A percentile compares a stretch with the other conserved stretches of the same genome.
Conservation (phyloP, 2,329 filamentous ascomycete genomes). For the Calonectria pteridis region DNA sequence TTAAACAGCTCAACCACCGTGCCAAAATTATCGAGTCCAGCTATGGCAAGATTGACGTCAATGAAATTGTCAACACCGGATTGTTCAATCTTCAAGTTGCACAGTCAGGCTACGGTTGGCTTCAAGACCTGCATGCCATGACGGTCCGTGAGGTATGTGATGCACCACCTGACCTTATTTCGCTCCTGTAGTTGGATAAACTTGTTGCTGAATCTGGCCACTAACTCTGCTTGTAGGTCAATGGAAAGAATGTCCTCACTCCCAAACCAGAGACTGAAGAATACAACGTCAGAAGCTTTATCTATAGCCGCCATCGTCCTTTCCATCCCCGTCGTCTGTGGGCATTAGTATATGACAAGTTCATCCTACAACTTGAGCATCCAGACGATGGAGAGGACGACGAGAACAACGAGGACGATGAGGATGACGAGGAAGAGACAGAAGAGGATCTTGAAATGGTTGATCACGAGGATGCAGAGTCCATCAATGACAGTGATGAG, state of each 20-base stretch:
- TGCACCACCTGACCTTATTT: neutral
- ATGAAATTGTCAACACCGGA: slow-evolving; percentile 74
- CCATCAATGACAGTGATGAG: neutral
- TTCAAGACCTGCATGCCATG: slow-evolving; percentile 78
- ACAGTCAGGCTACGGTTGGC: slow-evolving; percentile 75
- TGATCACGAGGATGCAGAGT: slow-evolving; percentile 30
- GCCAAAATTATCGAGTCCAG: slow-evolving; percentile 73
- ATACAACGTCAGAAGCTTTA: slow-evolving; percentile 79
- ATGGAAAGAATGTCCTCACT: slow-evolving; percentile 65
- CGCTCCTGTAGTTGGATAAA: too few relatives aligned
- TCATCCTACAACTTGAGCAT: slow-evolving; percentile 63
- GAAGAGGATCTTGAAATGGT: slow-evolving; percentile 42
- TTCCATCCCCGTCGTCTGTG: slow-evolving; percentile 63
- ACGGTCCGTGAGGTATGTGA: slow-evolving; percentile 66
- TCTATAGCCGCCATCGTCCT: slow-evolving; percentile 72
- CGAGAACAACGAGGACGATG: slow-evolving; percentile 50
- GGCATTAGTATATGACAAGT: slow-evolving; percentile 60
- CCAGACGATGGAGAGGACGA: slow-evolving; percentile 52
- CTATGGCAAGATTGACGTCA: slow-evolving; percentile 71
- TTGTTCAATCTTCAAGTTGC: slow-evolving; percentile 75
- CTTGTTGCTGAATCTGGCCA: neutral
- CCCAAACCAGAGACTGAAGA: slow-evolving; percentile 80
- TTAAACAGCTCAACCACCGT: slow-evolving; percentile 74
- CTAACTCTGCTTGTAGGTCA: slow-evolving; percentile 48
- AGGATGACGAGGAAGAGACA: slow-evolving; percentile 48